Evolutionary conservation across 2,329 filamentous ascomycete species (phyloP), one percentile per base, ranked within the genome.

Genomic region (Exophiala dermatitidis): DNA sequence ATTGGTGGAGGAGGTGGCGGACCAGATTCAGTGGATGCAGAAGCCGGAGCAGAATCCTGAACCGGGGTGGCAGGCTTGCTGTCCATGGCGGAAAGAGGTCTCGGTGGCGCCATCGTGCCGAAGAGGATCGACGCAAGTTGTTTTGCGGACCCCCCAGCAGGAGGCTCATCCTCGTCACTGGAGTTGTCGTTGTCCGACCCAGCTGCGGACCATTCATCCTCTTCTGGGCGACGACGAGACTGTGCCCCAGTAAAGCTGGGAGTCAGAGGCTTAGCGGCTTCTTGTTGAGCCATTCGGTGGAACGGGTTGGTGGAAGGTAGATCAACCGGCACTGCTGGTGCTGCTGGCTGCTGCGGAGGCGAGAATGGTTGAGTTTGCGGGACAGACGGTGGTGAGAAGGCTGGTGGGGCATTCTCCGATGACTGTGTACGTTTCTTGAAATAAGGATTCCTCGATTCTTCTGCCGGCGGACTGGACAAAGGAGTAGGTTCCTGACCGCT

Each of bases 101-200:
- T 83, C 9, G 93, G 91, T 37, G 93, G 91, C 6, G 82, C 91
- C 90, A 98, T 97, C 48, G 90, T 95, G 54, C 93, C 91, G 68
- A 98, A 98, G 19, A 98, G 78, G 56, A 96, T 93, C 4, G 88
- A 95, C 10, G 93, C 93, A 36, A 98, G 81, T 63, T 95, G 88
- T 56, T 94, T 93, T 46, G 93, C 93, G 62, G 83, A 89, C 54
- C 86, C 84, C 50, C 88, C 88, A 47, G 86, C 86, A 12, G 88
- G 84, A 6, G 84, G 81, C 50, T 90, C 86, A 52, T 90, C 87
- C 34, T 81, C 80, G n/a, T 82, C 81, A 3, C 80, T 82, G 0
- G 82, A 84, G 48, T 88, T 86, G 50, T 86, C 83, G 19, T 80
- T 83, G 55, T 86, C 84, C 9, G 88, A 91, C 56, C 89, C 90